Evolutionary conservation across 78 protist species (phyloP), one percentile per base, ranked within the genome.

Genomic region (Mastigamoeba balamuthi): DNA sequence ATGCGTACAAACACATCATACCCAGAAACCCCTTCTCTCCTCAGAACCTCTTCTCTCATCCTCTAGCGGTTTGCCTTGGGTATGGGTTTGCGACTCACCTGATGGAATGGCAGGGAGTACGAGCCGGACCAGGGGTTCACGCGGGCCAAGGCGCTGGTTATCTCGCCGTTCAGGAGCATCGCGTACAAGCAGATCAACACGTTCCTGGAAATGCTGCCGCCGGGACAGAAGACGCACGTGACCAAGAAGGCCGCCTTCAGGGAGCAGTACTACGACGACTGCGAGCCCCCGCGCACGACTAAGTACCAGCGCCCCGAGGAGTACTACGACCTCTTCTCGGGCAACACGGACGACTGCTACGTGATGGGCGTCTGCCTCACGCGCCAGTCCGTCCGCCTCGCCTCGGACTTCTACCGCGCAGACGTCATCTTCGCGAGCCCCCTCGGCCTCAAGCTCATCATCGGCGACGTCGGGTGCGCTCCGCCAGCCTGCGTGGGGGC

Each of bases 401-500:
- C 41, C 41, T 10, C 88, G 40, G 66, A 67, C 29, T 41, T 85
- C 43, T 84, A 72, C 66, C 7, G 6, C 8, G 35, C 85, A 0
- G 96, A 92, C 66, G 74, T 92, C 30, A 66, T 92, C 36, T 38
- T 92, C 40, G 94, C 96, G 1, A 85, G 92, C 4, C 96, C 96
- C 30, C 38, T 92, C 1, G 91, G 90, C 42, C 75, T 92, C 33
- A 67, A 91, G n/a, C 28, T 81, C 52, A 72, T 80, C 9, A 82
- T 76, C 42, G 92, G 84, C 10, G 70, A 76, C 25, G 71, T 74
- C 30, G 85, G 81, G 63, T 29, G 43, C 4, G 27, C 4, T 0
- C 67, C 3, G 40, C 8, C 17, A 1, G 27, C 38, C 6, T 17
- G 36, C 6, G 7, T 66, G 7, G 35, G 53, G 30, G 25, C 39